These are phyloP conservation scores for Plasmodium adleri DNA, from an alignment of 169 alveolate species.

Conservation along the genomic window DNA sequence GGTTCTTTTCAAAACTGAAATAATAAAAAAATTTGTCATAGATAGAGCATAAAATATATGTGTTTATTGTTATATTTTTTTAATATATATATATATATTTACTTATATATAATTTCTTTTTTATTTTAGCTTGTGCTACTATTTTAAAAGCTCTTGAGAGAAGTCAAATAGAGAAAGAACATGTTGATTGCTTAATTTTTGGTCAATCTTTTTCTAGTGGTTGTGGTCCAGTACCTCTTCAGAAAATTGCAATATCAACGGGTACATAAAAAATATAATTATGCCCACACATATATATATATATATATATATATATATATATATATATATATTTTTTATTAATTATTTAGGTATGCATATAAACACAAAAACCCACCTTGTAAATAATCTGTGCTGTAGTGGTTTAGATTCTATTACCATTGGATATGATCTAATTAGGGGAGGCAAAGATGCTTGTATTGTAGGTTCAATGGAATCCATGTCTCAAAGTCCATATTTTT, in stretches of 20 bases:
- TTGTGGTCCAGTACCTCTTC: slow-evolving; percentile 80
- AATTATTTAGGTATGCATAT: slow-evolving; percentile 66
- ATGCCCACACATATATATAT: background rate
- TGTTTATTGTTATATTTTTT: background rate
- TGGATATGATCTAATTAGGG: slow-evolving; percentile 75
- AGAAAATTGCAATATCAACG: slow-evolving; percentile 59
- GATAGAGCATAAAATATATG: too few species aligned
- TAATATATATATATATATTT: background rate
- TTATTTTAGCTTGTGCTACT: slow-evolving; percentile 33
- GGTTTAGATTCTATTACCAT: slow-evolving; percentile 79
- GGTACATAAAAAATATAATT: slow-evolving; percentile 22
- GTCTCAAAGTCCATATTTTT: slow-evolving; percentile 80
- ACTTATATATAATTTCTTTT: background rate
- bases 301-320: slow-evolving; percentile 1
- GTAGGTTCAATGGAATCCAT: slow-evolving; percentile 82
- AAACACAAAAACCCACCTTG: slow-evolving; percentile 65
- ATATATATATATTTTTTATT: background rate
- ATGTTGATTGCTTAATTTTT: slow-evolving; percentile 75
- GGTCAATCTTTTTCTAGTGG: slow-evolving; percentile 82
- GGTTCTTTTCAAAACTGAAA: slow-evolving; percentile 25
- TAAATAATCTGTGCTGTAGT: slow-evolving; percentile 80
- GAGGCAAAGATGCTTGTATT: slow-evolving; percentile 77
- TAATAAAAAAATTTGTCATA: background rate
- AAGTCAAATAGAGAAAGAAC: slow-evolving; percentile 68
- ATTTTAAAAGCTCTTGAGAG: slow-evolving; percentile 76